phyloP scores from a whole-genome alignment of 352 stramenopile genomes.

The Phytopythium kandeliae region DNA sequence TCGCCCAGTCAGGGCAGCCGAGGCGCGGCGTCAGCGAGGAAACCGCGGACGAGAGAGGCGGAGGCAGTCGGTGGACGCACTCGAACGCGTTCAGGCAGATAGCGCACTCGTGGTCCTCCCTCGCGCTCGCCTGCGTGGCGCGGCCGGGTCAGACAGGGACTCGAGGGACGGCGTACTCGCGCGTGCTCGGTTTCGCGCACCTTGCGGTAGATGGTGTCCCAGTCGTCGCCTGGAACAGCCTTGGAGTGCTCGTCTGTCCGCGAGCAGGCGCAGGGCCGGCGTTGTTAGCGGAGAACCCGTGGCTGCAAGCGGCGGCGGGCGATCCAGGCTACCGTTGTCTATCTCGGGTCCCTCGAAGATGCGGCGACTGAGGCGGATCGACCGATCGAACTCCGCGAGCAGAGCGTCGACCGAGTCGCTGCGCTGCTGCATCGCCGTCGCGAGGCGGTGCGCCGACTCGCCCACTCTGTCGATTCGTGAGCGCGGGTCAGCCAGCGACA shows the following conservation, averaged over 20 bases:
- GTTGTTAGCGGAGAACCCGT: too few relatives aligned
- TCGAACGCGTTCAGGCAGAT: slow-evolving; percentile 79
- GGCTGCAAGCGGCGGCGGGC: not conserved
- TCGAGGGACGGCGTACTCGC: not conserved
- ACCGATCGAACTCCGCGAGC: slow-evolving; percentile 72
- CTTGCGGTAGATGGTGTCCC: slow-evolving; percentile 34
- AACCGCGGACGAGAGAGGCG: not conserved
- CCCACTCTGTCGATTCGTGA: slow-evolving; percentile 32
- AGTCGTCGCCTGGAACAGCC: slow-evolving; percentile 28
- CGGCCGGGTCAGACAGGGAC: not conserved
- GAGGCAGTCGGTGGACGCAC: slow-evolving; percentile 18
- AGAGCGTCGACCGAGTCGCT: slow-evolving; percentile 82
- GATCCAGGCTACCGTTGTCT: slow-evolving; percentile 4
- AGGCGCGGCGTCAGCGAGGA: too few relatives aligned
- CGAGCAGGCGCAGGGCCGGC: not conserved
- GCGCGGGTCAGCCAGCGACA: not conserved
- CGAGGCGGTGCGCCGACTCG: slow-evolving; percentile 47
- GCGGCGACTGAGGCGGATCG: slow-evolving; percentile 52
- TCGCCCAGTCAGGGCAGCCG: too few relatives aligned
- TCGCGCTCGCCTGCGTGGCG: slow-evolving; percentile 21
- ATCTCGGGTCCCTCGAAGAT: slow-evolving; percentile 45
- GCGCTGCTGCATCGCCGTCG: slow-evolving; percentile 46
- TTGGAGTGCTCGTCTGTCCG: not conserved
- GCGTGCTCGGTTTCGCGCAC: slow-evolving; percentile 14
- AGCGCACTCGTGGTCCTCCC: slow-evolving; percentile 61